A percentile compares a stretch with the other conserved stretches of the same genome.
Conservation (phyloP, 2,329 filamentous ascomycete genomes). For the Beauveria brongniartii region DNA sequence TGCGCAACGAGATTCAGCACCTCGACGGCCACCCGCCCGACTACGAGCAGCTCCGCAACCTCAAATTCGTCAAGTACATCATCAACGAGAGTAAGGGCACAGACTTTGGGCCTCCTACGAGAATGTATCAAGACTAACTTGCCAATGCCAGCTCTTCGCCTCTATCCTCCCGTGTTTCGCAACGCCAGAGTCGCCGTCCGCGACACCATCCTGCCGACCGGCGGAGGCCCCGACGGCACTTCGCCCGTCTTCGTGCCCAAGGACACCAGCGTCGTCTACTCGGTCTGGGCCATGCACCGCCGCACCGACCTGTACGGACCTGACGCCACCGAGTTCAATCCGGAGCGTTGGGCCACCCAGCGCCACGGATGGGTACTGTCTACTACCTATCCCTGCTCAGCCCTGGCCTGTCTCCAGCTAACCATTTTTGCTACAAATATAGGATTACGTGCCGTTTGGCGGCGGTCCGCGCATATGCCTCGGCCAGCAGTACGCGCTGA, state of each 20-base stretch:
- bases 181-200: conserved; percentile 23
- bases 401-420: not conserved
- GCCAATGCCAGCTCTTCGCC: conserved; percentile 17
- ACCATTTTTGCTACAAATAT: not conserved
- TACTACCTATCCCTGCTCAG: not conserved
- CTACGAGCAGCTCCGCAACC: not conserved
- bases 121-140: not conserved
- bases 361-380: conserved; percentile 19
- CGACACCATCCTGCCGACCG: conserved; percentile 26
- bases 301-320: conserved; percentile 27
- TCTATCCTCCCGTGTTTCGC: conserved; percentile 26
- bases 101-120: not conserved
- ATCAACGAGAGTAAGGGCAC: conserved; percentile 2
- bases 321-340: conserved; percentile 26
- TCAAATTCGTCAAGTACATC: not conserved
- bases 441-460: conserved; percentile 28
- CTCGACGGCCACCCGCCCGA: not conserved
- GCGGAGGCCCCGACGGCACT: conserved; percentile 26
- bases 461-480: conserved; percentile 29
- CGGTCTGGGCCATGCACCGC: conserved; percentile 23
- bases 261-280: conserved; percentile 18
- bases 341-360: conserved; percentile 28
- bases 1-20: conserved; percentile 7
- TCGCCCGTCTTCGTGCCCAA: conserved; percentile 23
- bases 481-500: conserved; percentile 14